These are phyloP conservation scores for Penicillium flavigenum DNA, from an alignment of 495 filamentous ascomycete genomes.

Conservation along the genomic window DNA sequence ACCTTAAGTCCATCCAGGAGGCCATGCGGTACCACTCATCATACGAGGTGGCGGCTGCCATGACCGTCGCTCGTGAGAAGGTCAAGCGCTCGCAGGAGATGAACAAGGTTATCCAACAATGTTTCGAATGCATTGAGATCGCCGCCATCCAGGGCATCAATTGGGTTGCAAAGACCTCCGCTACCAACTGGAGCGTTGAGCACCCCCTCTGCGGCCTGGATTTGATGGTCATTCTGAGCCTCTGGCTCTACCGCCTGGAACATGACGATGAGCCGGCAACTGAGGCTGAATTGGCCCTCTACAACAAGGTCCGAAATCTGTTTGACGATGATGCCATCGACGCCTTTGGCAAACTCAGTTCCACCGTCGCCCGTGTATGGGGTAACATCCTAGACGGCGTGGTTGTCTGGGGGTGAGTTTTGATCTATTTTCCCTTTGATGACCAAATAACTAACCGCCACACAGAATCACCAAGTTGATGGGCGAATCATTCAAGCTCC, in stretches of 20 bases:
- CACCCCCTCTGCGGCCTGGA: conserved; percentile 96
- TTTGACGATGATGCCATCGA: conserved; percentile 90
- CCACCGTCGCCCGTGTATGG: conserved; percentile 92
- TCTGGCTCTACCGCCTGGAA: conserved; percentile 99
- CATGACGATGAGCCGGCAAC: conserved; percentile 94
- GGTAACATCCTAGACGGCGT: conserved; percentile 98
- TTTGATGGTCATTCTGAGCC: conserved; percentile 96
- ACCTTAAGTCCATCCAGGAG: conserved; percentile 93
- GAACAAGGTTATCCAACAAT: conserved; percentile 97
- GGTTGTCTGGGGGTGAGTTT: conserved; percentile 91
- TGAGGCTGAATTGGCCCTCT: conserved; percentile 89
- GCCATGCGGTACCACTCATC: conserved; percentile 95
- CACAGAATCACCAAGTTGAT: conserved; percentile 91
- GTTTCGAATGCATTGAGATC: conserved; percentile 97
- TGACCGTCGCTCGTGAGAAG: conserved; percentile 88
- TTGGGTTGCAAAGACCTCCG: conserved; percentile 95
- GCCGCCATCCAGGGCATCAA: conserved; percentile 92
- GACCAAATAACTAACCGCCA: conserved; percentile 45
- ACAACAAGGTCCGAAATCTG: conserved; percentile 88
- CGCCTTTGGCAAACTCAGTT: conserved; percentile 79
- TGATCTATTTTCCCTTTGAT: background rate
- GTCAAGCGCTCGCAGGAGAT: conserved; percentile 95
- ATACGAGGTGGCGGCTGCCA: conserved; percentile 93
- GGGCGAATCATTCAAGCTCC: conserved; percentile 97
- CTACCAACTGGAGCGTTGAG: conserved; percentile 99